Base-by-base conservation (phyloP, 495 filamentous ascomycete genomes). In the Elasticomyces elasticus region DNA sequence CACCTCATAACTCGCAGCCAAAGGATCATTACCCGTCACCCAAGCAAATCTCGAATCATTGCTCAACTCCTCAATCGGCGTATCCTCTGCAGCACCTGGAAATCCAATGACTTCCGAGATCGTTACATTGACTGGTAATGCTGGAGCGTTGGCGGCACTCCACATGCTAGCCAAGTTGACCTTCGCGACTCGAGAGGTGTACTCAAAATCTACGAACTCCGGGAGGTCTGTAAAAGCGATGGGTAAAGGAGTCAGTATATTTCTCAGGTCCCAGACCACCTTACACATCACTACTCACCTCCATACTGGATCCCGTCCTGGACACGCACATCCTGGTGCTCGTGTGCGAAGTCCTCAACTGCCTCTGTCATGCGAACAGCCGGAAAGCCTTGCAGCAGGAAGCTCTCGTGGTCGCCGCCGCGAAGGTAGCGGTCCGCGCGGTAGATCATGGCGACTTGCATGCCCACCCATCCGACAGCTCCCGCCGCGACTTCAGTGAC, bases 281-380 rank as follows among this genome's bases (percentile, higher is more conserved):
- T n/a, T n/a, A n/a, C n/a, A n/a, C n/a, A n/a, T n/a, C n/a, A n/a
- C n/a, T n/a, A n/a, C n/a, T n/a, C n/a, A n/a, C n/a, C n/a, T 28
- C 76, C 76, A 51, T 76, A 79, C 44, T 72, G 68, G 31, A 61
- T 73, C 20, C 73, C 74, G 56, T 71, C 58, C 38, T 69, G 64
- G 20, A 72, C 59, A 10, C 75, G 72, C 6, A 71, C 53, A 58
- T 79, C 66, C 59, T 79, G 76, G 49, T 79, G 76, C 64, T 79
- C 76, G 57, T 79, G 76, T 6, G 54, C 62, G 62, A 71, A 79
- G 57, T 79, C 59, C 62, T 79, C 76, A 53, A 69, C 66, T 0
- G 76, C 71, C 60, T 79, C 76, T 0, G 76, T 79, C 66, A 75
- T 77, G 12, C 76, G 71, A 12, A 72, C 68, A 10, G 73, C 76